Evolutionary conservation across 495 filamentous ascomycete genomes (phyloP).

Genomic region (Neurospora sp.): DNA sequence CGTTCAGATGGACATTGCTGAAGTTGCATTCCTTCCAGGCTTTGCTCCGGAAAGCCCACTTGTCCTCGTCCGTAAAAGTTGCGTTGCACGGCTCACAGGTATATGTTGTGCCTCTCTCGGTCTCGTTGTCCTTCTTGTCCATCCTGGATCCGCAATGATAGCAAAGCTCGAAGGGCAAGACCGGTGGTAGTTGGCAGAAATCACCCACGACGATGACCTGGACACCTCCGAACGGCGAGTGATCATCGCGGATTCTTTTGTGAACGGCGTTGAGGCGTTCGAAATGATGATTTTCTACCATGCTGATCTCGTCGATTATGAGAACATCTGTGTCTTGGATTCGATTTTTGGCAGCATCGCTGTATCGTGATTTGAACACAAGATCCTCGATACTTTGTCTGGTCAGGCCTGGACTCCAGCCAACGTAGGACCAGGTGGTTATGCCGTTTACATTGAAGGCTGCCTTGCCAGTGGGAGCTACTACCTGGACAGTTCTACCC

Average conservation of each 20-base stretch:
- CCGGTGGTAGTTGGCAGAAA: conserved; percentile 91
- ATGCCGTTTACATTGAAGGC: conserved; percentile 44
- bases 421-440: conserved; percentile 45
- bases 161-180: conserved; percentile 73
- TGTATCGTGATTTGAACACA: not conserved
- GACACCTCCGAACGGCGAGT: conserved; percentile 70
- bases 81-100: conserved; percentile 22
- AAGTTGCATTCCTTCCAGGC: conserved; percentile 29
- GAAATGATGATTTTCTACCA: conserved; percentile 47
- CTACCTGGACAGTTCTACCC: conserved; percentile 26
- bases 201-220: conserved; percentile 92
- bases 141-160: conserved; percentile 59
- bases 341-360: conserved; percentile 12
- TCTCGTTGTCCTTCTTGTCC: conserved; percentile 34
- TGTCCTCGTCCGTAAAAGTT: conserved; percentile 26
- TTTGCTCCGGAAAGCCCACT: conserved; percentile 12
- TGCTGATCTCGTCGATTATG: conserved; percentile 37
- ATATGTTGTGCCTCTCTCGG: conserved; percentile 39
- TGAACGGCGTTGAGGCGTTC: conserved; percentile 43
- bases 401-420: conserved; percentile 34
- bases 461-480: conserved; percentile 47
- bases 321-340: conserved; percentile 29
- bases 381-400: conserved; percentile 14
- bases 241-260: conserved; percentile 29
- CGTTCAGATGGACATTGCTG: conserved; percentile 31